A percentile compares a stretch with the other conserved stretches of the same genome.
These are phyloP conservation scores for Klebsormidium nitens DNA, from an alignment of 139 green algal genomes.

Conservation along the genomic window DNA sequence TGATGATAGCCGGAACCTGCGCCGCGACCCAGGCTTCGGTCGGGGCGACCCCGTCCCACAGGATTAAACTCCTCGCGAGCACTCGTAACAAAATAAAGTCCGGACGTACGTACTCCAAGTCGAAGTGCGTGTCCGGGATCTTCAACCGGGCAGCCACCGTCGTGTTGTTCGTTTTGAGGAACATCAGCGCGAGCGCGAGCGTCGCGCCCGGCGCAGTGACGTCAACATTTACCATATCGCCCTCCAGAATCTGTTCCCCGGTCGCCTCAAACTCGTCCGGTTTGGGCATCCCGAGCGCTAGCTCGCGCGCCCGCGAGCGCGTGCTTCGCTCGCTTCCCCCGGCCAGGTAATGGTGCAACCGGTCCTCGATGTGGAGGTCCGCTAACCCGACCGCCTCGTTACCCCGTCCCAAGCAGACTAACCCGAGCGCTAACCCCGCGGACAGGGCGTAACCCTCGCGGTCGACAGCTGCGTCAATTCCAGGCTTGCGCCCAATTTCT, in stretches of 20 bases:
- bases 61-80: constrained; percentile 68
- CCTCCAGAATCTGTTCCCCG: constrained; percentile 73
- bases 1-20: constrained; percentile 60
- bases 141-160: constrained; percentile 57
- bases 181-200: constrained; percentile 85
- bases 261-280: not conserved
- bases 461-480: constrained; percentile 50
- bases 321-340: constrained; percentile 43
- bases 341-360: constrained; percentile 63
- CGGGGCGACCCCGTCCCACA: constrained; percentile 65
- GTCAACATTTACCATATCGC: constrained; percentile 66
- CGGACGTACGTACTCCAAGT: constrained; percentile 69
- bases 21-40: constrained; percentile 57
- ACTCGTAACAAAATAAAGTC: constrained; percentile 83
- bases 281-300: not conserved
- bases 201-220: constrained; percentile 79
- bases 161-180: constrained; percentile 72
- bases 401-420: constrained; percentile 71
- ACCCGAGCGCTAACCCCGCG: constrained; percentile 82
- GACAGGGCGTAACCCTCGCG: constrained; percentile 83
- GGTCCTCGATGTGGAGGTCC: constrained; percentile 72
- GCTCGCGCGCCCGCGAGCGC: not conserved
- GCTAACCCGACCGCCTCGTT: constrained; percentile 53
- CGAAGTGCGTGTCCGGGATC: constrained; percentile 61
- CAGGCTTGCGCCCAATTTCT: constrained; percentile 74